Conservation (phyloP, 106 monocot species). For the Allium cepa region DNA sequence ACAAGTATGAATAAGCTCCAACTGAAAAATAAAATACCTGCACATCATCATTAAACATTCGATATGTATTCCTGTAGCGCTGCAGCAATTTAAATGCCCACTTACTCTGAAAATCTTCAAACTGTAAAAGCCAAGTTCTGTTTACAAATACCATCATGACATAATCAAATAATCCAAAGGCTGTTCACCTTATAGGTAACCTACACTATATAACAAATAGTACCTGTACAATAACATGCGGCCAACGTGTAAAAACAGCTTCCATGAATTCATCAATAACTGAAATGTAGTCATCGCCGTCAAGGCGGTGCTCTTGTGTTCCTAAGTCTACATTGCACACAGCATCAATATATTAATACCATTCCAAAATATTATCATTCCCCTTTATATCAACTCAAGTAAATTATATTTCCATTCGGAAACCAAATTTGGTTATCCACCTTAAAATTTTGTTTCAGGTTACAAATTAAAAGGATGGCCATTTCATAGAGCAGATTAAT, state of each 20-base stretch:
- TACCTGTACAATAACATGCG: constrained; percentile 97
- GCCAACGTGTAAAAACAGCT: constrained; percentile 99
- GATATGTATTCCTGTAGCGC: constrained; percentile 80
- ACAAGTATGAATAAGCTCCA: no score
- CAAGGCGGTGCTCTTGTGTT: constrained; percentile 79
- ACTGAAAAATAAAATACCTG: constrained; percentile 39
- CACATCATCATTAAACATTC: constrained; percentile 99
- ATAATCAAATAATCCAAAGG: background rate
- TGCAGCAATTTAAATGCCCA: constrained; percentile 96
- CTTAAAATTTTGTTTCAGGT: no score
- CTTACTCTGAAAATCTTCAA: constrained; percentile 99
- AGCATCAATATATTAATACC: background rate
- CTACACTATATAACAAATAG: background rate
- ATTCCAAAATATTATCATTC: no score
- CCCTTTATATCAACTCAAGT: no score
- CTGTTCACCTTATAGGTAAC: background rate
- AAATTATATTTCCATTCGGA: no score
- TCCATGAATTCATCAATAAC: constrained; percentile 99
- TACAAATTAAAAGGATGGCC: no score
- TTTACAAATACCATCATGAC: background rate
- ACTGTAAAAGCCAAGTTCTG: constrained; percentile 33
- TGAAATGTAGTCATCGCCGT: constrained; percentile 85
- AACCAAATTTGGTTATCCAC: no score
- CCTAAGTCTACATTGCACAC: constrained; percentile 57
- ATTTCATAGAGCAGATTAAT: no score